Base-by-base conservation (phyloP, 2,329 filamentous ascomycete genomes). In the Pseudogymnoascus sp. region DNA sequence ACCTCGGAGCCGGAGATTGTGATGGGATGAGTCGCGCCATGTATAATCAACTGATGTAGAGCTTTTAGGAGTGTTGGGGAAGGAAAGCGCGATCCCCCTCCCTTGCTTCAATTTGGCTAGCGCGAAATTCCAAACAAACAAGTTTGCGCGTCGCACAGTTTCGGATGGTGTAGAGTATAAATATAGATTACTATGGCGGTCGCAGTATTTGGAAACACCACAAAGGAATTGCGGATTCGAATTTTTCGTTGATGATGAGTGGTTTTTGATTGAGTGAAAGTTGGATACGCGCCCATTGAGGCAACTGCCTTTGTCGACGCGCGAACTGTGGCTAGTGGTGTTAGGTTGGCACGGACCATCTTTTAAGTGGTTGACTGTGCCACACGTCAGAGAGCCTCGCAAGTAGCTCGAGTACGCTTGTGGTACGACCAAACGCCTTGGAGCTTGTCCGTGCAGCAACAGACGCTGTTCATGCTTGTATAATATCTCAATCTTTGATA, bases 1-100 rank as follows among this genome's bases (percentile, higher is more conserved):
- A 63, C 33, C 41, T 53, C 33, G 65, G 66, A 15, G 65, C 65
- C 14, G 68, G 68, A 12, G 71, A 71, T 65, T 68, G 61, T 2
- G 68, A 70, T 35, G 43, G 25, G 25, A 50, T 18, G 25, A 50
- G 43, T 50, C 43, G 43, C n/a, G 43, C 25, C 43, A 50, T 50
- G 25, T 30, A 50, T 30, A 30, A 50, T 50, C 25, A 25, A 30
- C 25, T 30, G 43, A 50, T 50, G 25, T 50, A 25, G 43, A 43
- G n/a, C 2, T 50, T 50, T 50, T 25, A n/a, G 43, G 43, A 30
- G n/a, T 50, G 43, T 30, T 50, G 43, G 43, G 43, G 43, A 50
- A 50, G 43, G 30, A 50, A 50, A 11, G 43, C 25, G 43, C 8
- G 25, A 50, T 50, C 15, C 43, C 43, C 43, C 25, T 50, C 43